Evolutionary conservation across 2,329 filamentous ascomycete genomes (phyloP), one percentile per base, ranked within the genome.

Genomic region (Cladophialophora chaetospira): DNA sequence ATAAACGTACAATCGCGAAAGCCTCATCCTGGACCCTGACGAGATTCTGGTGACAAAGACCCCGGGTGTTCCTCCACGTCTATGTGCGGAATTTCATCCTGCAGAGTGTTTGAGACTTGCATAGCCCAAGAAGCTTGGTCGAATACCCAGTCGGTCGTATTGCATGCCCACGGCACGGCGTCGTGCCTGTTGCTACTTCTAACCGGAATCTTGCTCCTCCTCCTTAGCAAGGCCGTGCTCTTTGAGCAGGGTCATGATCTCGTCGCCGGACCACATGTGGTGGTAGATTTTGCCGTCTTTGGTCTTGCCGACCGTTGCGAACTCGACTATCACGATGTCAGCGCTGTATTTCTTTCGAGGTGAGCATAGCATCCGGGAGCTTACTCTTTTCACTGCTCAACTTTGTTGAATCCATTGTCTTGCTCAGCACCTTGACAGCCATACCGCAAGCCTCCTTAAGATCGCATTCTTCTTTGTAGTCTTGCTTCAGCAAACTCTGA

Each of bases 371-470:
- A 8, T 40, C 17, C n/a, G 55, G 5, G 21, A 40, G 81, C 89
- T 75, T 78, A 96, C 92, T 96, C 85, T 99, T 99, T 83, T 99
- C 94, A 71, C 91, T 96, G 80, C 91, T 97, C 71, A 99, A 78
- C 82, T 97, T 99, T 53, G 93, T 97, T 53, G 92, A 96, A 75
- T 99, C 94, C 95, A 99, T 99, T 4, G 94, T 99, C 86, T 99
- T 99, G 83, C 94, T 97, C 65, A 99, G 78, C 63, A 99, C 94
- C 83, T 99, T 99, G 73, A 99, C 94, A 9, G 94, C 94, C 82
- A 97, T 88, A 53, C 88, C 91, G 73, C 94, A 99, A 3, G 95
- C 94, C 79, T 99, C 94, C 79, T 96, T 90, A 71, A 99, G 76
- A 65, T 90, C 88, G 75, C 92, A 97, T 67, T 97, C 92, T 77